Conservation (phyloP, 345 rosid genomes). For the Adansonia digitata region DNA sequence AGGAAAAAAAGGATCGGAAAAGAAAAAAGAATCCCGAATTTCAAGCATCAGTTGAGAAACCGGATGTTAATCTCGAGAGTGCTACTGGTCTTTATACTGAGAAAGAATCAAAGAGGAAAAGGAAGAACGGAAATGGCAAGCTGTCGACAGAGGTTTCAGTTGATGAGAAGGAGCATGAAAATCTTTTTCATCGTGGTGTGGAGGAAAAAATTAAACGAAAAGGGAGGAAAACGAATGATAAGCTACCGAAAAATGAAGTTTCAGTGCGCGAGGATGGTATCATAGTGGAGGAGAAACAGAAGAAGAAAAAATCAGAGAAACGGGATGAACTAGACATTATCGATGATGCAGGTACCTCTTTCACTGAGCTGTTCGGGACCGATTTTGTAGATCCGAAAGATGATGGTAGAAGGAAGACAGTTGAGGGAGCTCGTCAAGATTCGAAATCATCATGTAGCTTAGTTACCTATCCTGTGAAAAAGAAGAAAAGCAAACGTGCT, state of each 20-base stretch:
- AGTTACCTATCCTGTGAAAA: slow-evolving; percentile 32
- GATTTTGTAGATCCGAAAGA: slow-evolving; percentile 19
- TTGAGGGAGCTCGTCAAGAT: slow-evolving; percentile 21
- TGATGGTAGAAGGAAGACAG: slow-evolving; percentile 17
- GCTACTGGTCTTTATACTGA: slow-evolving; percentile 2
- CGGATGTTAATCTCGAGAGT: slow-evolving; percentile 5
- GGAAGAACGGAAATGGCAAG: slow-evolving; percentile 22
- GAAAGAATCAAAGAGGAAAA: slow-evolving; percentile 27
- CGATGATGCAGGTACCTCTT: slow-evolving; percentile 57
- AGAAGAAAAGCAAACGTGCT: slow-evolving; percentile 40
- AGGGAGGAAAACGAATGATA: slow-evolving; percentile 20
- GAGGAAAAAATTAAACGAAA: slow-evolving; percentile 21
- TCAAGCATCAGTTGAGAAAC: slow-evolving; percentile 5
- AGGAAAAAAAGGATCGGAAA: slow-evolving; percentile 15
- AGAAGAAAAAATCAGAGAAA: slow-evolving; percentile 29
- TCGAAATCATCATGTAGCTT: slow-evolving; percentile 20
- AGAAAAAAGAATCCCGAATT: slow-evolving; percentile 25
- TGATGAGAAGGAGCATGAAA: slow-evolving; percentile 15
- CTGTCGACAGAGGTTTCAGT: slow-evolving; percentile 14
- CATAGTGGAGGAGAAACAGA: slow-evolving; percentile 20
- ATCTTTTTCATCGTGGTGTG: background rate
- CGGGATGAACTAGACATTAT: slow-evolving; percentile 45
- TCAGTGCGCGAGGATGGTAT: background rate
- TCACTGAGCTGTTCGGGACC: slow-evolving; percentile 45
- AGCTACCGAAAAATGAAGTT: slow-evolving; percentile 17